Evolutionary conservation across 352 stramenopile species (phyloP).

Genomic region (Pythium volutum): DNA sequence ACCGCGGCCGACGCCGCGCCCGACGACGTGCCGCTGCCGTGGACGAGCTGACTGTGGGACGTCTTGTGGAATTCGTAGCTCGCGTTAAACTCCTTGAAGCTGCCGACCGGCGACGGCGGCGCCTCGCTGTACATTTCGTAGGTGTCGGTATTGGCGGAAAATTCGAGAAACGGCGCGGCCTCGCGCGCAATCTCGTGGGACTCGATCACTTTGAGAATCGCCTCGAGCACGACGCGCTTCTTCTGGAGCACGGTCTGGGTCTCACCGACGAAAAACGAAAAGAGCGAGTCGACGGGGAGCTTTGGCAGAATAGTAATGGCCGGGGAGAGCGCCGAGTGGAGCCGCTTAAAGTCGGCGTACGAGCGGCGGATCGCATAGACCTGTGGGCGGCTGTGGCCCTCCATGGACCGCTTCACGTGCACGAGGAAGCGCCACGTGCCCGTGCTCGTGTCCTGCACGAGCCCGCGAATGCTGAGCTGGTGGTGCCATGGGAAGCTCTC

Average conservation of each 20-base stretch:
- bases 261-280: constrained; percentile 66
- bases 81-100: constrained; percentile 27
- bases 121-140: constrained; percentile 44
- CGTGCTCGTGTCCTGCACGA: constrained; percentile 56
- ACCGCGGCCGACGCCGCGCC: not conserved
- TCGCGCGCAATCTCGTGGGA: constrained; percentile 49
- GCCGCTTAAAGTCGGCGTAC: constrained; percentile 67
- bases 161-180: constrained; percentile 60
- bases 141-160: constrained; percentile 54
- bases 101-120: constrained; percentile 27
- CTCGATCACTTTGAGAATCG: constrained; percentile 60
- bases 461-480: constrained; percentile 57
- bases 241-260: constrained; percentile 64
- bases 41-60: constrained; percentile 13
- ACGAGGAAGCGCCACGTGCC: constrained; percentile 68
- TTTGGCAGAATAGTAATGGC: constrained; percentile 45
- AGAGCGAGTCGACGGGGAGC: constrained; percentile 53
- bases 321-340: constrained; percentile 46
- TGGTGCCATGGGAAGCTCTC: constrained; percentile 66
- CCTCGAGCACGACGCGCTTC: constrained; percentile 57
- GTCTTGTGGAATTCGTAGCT: constrained; percentile 28
- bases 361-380: constrained; percentile 63
- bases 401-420: constrained; percentile 43
- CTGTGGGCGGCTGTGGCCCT: constrained; percentile 23
- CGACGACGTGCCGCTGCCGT: not conserved